Evolutionary conservation across 805 yeast species (phyloP), one percentile per base, ranked within the genome.

Genomic region (Candida rishiriensis): DNA sequence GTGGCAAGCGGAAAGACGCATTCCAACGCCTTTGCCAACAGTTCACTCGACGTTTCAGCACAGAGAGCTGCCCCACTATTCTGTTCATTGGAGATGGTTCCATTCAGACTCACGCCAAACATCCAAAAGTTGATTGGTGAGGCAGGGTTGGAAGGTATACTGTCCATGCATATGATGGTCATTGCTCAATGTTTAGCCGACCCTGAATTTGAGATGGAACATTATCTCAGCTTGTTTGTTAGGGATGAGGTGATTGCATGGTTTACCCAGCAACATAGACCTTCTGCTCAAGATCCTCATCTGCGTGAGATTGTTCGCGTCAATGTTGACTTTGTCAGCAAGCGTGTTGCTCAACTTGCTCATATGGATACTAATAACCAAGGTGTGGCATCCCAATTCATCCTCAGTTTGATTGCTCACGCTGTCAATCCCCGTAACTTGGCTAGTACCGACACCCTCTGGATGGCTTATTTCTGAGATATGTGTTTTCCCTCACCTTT

Each of bases 81-180:
- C 72, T 84, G 84, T 61, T 88, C 90, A 53, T 79, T 89, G 13
- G 99, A 93, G 61, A 80, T 89, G 50, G 97, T 93, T 40, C 98
- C 99, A 37, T 93, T 93, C 75, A 76, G 99, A 59, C 73, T 93
- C 58, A 91, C 99, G 6, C 99, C 99, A 16, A 93, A 95, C 60
- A 78, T 95, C 44, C 99, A 93, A 63, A 83, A 84, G 51, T 72
- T 93, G 59, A 88, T 93, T 69, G 98, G 99, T 39, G 95, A 90
- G 47, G 81, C 90, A n/a, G 88, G 89, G 5, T 69, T 89, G 56
- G 99, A 93, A 64, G 99, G 99, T 40, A 73, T 95, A 14, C 78
- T 89, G 51, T 81, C 97, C 2, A 88, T 88, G 47, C 81, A 89
- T 53, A 71, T 93, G 38, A 79, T 90, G 73, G 76, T 82, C 18